Conservation (phyloP, 208 protist genomes). For the Entamoeba invadens region DNA sequence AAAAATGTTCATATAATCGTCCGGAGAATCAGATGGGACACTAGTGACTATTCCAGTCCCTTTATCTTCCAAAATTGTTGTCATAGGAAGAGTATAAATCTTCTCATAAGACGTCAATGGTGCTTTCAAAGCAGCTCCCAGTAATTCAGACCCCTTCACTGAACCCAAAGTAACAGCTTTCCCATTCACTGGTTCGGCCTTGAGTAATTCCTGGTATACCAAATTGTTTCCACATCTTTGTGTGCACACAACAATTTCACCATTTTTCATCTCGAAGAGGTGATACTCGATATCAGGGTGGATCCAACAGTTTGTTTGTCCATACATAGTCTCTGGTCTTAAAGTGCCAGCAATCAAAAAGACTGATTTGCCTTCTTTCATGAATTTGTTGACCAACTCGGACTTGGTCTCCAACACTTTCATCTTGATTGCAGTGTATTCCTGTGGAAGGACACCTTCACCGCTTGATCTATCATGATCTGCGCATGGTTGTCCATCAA, state of each 20-base stretch:
- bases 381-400: constrained; percentile 34
- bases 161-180: neutral
- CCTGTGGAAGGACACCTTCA: constrained; percentile 31
- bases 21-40: constrained; percentile 80
- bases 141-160: neutral
- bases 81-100: constrained; percentile 89
- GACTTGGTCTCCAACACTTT: constrained; percentile 59
- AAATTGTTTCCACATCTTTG: constrained; percentile 72
- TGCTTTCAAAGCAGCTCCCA: constrained; percentile 1
- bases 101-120: constrained; percentile 22
- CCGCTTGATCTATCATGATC: constrained; percentile 87
- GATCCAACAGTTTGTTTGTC: constrained; percentile 98
- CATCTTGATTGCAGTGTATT: constrained; percentile 71
- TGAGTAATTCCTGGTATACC: constrained; percentile 6
- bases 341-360: constrained; percentile 90
- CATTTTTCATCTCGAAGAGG: constrained; percentile 63
- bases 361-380: constrained; percentile 40
- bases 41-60: constrained; percentile 92
- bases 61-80: constrained; percentile 72
- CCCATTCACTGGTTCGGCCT: neutral
- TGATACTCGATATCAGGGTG: constrained; percentile 78
- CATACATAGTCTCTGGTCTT: constrained; percentile 93
- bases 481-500: constrained; percentile 88
- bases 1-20: constrained; percentile 86
- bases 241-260: constrained; percentile 77